Evolutionary conservation across 441 rosid genomes (phyloP).

Genomic region (Francoa sonchifolia): DNA sequence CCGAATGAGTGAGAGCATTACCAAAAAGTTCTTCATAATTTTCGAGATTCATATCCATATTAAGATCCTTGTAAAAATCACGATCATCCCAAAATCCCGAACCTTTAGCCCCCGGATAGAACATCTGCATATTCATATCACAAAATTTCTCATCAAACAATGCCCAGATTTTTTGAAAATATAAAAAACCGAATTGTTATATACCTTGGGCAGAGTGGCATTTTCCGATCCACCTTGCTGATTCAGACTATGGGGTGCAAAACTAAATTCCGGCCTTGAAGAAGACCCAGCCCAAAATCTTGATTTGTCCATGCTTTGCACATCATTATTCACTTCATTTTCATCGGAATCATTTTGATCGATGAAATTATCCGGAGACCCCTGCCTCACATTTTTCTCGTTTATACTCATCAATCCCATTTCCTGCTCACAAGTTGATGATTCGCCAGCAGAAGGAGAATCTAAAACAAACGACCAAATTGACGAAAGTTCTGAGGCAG

Average conservation of each 20-base stretch:
- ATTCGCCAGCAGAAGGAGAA: conserved; percentile 39
- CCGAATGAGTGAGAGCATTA: conserved; percentile 60
- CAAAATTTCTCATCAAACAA: conserved; percentile 10
- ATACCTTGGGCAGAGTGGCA: conserved; percentile 55
- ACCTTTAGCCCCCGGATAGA: conserved; percentile 29
- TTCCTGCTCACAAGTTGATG: conserved; percentile 69
- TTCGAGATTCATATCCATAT: conserved; percentile 82
- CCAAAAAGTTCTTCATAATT: conserved; percentile 96
- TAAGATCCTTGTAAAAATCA: conserved; percentile 48
- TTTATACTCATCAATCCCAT: conserved; percentile 74
- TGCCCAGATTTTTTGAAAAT: no score
- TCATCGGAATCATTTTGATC: conserved; percentile 25
- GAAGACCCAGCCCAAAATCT: conserved; percentile 34
- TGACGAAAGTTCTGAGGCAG: conserved; percentile 75
- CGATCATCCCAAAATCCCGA: conserved; percentile 49
- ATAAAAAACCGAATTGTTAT: neutral
- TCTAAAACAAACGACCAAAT: conserved; percentile 71
- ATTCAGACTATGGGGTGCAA: conserved; percentile 24
- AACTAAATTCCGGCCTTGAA: conserved; percentile 33
- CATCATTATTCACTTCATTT: conserved; percentile 17
- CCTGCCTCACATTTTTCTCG: conserved; percentile 29
- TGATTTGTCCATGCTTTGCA: conserved; percentile 22
- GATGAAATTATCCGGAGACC: conserved; percentile 24
- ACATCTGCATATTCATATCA: conserved; percentile 30
- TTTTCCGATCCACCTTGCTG: conserved; percentile 30